Percentiles rank a stretch among this genome's conserved stretches.
Conservation (phyloP, 2,329 filamentous ascomycete species). For the Thermoascus crustaceus region DNA sequence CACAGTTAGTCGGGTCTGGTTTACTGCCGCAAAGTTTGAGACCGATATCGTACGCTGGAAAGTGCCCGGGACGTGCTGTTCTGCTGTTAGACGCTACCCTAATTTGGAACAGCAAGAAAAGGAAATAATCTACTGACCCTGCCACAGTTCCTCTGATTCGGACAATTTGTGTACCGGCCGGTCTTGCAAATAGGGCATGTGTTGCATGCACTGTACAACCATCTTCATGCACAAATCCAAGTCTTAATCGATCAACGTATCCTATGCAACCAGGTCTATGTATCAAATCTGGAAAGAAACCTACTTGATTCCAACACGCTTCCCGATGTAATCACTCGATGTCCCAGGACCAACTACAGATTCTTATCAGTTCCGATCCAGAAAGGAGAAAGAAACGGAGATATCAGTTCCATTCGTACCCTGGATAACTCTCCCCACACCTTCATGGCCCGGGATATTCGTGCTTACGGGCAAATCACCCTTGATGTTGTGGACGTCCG, state of each 20-base stretch:
- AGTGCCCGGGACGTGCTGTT: constrained; percentile 8
- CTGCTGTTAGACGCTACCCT: background rate
- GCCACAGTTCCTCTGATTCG: constrained; percentile 8
- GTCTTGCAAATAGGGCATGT: constrained; percentile 8
- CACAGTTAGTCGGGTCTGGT: no score
- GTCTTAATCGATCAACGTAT: no score
- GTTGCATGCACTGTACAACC: constrained; percentile 9
- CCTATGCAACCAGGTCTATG: no score
- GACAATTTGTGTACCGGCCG: constrained; percentile 10
- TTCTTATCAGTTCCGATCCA: background rate
- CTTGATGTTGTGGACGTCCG: constrained; percentile 30
- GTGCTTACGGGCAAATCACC: constrained; percentile 26
- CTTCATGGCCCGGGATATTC: constrained; percentile 32
- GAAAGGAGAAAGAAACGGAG: background rate
- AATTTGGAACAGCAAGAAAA: background rate
- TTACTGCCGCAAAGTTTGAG: no score
- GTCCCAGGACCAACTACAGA: background rate
- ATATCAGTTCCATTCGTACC: no score
- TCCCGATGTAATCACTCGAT: background rate
- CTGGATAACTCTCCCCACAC: constrained; percentile 28
- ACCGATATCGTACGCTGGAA: constrained; percentile 7
- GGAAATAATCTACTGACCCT: constrained; percentile 1
- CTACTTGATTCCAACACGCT: background rate
- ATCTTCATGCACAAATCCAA: no score
- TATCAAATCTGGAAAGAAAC: no score